phyloP scores from a whole-genome alignment of 208 protist species.

The Leishmania gerbilli region DNA sequence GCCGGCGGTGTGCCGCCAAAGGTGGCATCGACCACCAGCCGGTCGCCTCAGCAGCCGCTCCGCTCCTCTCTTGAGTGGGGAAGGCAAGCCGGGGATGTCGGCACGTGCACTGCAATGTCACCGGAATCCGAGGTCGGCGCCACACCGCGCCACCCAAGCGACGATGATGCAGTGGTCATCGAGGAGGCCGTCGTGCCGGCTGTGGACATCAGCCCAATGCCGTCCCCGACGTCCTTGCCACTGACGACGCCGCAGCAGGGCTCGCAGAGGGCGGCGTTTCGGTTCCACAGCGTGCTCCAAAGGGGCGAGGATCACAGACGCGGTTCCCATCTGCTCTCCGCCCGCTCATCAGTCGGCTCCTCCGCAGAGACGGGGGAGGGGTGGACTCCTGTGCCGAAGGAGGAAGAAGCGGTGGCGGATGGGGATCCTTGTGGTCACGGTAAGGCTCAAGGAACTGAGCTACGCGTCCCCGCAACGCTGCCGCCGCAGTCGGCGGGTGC shows the following conservation, averaged over 20 bases:
- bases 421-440: neutral
- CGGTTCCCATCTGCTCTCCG: neutral
- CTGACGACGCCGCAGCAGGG: neutral
- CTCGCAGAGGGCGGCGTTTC: neutral
- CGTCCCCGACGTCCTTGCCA: neutral
- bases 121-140: neutral
- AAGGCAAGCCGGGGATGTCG: neutral
- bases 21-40: neutral
- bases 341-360: neutral
- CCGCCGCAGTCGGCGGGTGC: neutral
- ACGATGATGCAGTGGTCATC: neutral
- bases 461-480: neutral
- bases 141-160: neutral
- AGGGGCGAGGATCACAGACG: neutral
- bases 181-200: neutral
- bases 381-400: neutral
- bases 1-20: neutral
- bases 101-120: neutral
- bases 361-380: neutral
- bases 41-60: neutral
- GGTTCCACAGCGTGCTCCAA: conserved; percentile 4
- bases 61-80: neutral
- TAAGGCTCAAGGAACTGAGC: neutral
- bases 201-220: neutral
- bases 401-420: neutral